A percentile compares a stretch with the other conserved stretches of the same genome.
These are phyloP conservation scores for Hypoxylon intermedium DNA, from an alignment of 495 filamentous ascomycete genomes.

Conservation along the genomic window DNA sequence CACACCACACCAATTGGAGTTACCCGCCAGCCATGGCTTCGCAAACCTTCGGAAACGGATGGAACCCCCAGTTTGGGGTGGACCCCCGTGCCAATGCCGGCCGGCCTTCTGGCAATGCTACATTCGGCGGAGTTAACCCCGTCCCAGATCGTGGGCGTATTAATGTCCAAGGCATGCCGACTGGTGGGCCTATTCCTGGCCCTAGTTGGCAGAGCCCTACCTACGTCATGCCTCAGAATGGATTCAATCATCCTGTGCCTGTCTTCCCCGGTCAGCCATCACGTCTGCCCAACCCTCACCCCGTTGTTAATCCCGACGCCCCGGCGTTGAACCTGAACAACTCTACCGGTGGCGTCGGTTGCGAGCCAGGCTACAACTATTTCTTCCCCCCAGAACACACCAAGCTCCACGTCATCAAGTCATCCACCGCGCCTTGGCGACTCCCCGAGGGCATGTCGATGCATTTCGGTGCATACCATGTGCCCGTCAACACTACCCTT, in stretches of 20 bases:
- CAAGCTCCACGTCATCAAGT: constrained; percentile 57
- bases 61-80: constrained; percentile 27
- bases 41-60: constrained; percentile 22
- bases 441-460: constrained; percentile 34
- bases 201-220: constrained; percentile 16
- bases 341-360: constrained; percentile 61
- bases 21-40: constrained; percentile 17
- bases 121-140: background rate
- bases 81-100: constrained; percentile 10
- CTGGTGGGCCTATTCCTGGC: constrained; percentile 12
- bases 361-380: constrained; percentile 61
- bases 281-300: constrained; percentile 46
- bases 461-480: constrained; percentile 47
- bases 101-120: background rate
- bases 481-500: constrained; percentile 52
- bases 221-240: constrained; percentile 30
- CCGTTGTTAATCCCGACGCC: constrained; percentile 54
- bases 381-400: constrained; percentile 57
- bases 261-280: constrained; percentile 28
- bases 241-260: constrained; percentile 24
- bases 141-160: background rate
- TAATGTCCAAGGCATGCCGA: background rate
- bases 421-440: constrained; percentile 52
- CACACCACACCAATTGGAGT: background rate
- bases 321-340: constrained; percentile 63